Conservation (phyloP, 2,329 filamentous ascomycete genomes). For the Ceratocystis colombiana region DNA sequence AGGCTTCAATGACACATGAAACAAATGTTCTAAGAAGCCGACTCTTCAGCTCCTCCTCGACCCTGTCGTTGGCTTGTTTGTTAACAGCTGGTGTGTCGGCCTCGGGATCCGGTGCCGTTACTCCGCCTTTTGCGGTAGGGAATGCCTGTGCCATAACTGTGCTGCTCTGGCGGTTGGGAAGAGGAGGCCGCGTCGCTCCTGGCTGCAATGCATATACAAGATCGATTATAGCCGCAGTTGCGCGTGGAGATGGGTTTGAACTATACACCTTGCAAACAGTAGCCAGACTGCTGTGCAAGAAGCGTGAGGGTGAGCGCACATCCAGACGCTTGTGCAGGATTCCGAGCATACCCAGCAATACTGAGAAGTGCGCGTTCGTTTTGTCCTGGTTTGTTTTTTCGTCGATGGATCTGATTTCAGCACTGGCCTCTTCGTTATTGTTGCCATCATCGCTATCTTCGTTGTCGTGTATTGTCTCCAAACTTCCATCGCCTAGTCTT, state of each 20-base stretch:
- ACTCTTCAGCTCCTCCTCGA: slow-evolving; percentile 52
- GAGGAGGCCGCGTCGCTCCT: slow-evolving; percentile 53
- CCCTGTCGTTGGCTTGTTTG: slow-evolving; percentile 37
- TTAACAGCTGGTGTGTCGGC: slow-evolving; percentile 35
- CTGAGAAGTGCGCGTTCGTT: slow-evolving; percentile 44
- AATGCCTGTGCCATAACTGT: slow-evolving; percentile 37
- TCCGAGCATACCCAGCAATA: slow-evolving; percentile 59
- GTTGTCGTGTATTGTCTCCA: slow-evolving; percentile 30
- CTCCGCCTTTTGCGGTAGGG: slow-evolving; percentile 13
- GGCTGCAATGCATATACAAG: slow-evolving; percentile 56
- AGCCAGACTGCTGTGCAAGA: slow-evolving; percentile 65
- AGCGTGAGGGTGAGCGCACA: slow-evolving; percentile 67
- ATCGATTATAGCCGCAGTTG: slow-evolving; percentile 57
- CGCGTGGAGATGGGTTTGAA: slow-evolving; percentile 49
- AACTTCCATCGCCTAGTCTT: slow-evolving; percentile 37
- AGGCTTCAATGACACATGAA: slow-evolving; percentile 67
- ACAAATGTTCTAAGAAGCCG: slow-evolving; percentile 64
- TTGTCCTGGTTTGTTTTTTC: slow-evolving; percentile 18
- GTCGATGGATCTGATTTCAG: not conserved
- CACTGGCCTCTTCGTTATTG: slow-evolving; percentile 27
- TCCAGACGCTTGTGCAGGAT: slow-evolving; percentile 65
- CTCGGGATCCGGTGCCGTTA: slow-evolving; percentile 53
- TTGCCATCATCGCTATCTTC: slow-evolving; percentile 31
- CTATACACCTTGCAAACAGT: slow-evolving; percentile 59
- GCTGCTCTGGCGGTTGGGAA: slow-evolving; percentile 51